A percentile compares a stretch with the other conserved stretches of the same genome.
phyloP scores from a whole-genome alignment of 768 basidiomycete genomes.

The Crassisporium funariophilum region DNA sequence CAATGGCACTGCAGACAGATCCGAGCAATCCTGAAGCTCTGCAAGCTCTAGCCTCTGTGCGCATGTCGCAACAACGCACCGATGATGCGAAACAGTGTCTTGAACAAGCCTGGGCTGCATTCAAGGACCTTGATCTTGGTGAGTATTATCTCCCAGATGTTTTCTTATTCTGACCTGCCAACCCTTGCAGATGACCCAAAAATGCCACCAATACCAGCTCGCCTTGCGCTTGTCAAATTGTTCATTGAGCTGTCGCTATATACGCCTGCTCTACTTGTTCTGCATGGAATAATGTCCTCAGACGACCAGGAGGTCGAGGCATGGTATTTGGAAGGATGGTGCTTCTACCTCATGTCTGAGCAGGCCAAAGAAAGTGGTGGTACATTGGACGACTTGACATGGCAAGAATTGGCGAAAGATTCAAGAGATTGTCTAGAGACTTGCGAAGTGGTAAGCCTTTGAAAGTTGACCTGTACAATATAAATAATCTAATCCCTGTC shows the following conservation, averaged over 20 bases:
- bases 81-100: conserved; percentile 78
- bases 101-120: conserved; percentile 65
- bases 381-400: conserved; percentile 54
- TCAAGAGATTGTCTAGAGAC: conserved; percentile 82
- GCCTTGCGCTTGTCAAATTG: conserved; percentile 75
- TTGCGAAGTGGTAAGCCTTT: conserved; percentile 66
- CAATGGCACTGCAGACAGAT: conserved; percentile 71
- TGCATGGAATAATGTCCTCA: conserved; percentile 76
- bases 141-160: not conserved
- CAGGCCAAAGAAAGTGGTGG: conserved; percentile 61
- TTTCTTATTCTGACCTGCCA: not conserved
- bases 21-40: conserved; percentile 79
- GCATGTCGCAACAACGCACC: conserved; percentile 83
- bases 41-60: conserved; percentile 79
- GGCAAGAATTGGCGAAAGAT: conserved; percentile 80
- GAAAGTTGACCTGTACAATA: not conserved
- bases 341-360: conserved; percentile 83
- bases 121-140: conserved; percentile 70
- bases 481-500: conserved; percentile 4
- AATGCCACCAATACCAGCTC: conserved; percentile 70
- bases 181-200: conserved; percentile 61
- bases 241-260: conserved; percentile 78
- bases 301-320: conserved; percentile 90
- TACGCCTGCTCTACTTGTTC: conserved; percentile 70
- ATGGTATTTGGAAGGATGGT: conserved; percentile 96